Conservation (phyloP, 768 basidiomycete species). For the Hypholoma sublateritium region DNA sequence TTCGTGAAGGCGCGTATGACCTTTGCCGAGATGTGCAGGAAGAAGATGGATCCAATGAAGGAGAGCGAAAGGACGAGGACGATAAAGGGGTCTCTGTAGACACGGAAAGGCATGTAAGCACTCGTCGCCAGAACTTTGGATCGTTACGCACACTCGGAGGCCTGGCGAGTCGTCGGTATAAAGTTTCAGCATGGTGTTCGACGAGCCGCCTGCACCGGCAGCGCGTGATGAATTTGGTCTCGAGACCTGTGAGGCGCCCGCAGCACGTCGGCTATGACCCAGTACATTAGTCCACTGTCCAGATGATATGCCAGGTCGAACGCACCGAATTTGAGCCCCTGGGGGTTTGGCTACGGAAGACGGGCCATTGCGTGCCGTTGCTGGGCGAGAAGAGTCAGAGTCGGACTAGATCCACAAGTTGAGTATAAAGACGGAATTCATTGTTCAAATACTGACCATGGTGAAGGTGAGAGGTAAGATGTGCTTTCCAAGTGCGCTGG, state of each 20-base stretch:
- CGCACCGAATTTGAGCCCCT: constrained; percentile 78
- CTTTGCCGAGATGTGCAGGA: constrained; percentile 96
- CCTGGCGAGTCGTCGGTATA: constrained; percentile 99
- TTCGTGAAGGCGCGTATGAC: constrained; percentile 89
- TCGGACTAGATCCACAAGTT: constrained; percentile 56
- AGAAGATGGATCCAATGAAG: constrained; percentile 98
- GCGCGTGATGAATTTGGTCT: constrained; percentile 87
- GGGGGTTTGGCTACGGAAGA: constrained; percentile 68
- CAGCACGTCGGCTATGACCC: constrained; percentile 70
- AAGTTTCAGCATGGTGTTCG: constrained; percentile 97
- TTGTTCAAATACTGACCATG: constrained; percentile 37
- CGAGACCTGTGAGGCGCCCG: constrained; percentile 52
- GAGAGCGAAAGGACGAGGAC: constrained; percentile 93
- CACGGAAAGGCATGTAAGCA: background rate
- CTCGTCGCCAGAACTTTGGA: background rate
- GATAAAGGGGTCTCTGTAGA: constrained; percentile 87
- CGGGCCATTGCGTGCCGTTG: constrained; percentile 35
- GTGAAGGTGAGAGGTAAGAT: constrained; percentile 19
- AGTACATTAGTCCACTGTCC: background rate
- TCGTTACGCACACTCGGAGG: constrained; percentile 83
- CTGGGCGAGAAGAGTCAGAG: constrained; percentile 64
- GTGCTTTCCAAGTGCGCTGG: constrained; percentile 29
- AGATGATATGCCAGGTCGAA: background rate
- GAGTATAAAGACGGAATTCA: background rate
- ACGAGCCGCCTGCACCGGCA: constrained; percentile 94